Base-by-base conservation (phyloP, 225 moss, liverwort and hornwort genomes). In the Asterella californica region DNA sequence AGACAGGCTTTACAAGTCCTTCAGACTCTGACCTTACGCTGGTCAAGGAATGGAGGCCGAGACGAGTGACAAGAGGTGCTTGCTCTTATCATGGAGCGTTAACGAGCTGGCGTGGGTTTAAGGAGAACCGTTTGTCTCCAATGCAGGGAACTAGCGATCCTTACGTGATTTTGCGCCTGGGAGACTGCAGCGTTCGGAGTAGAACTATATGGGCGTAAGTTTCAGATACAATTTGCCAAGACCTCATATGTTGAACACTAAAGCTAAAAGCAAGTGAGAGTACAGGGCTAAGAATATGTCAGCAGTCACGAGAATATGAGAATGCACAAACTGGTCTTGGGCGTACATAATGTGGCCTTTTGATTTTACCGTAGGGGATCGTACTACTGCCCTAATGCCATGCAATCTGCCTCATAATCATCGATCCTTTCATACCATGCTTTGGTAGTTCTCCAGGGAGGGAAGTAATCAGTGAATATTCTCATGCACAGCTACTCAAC, bases 121-220 rank as follows among this genome's bases (percentile, higher is more conserved):
- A 74, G 18, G 32, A 9, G 11, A 53, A n/a, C 27, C 38, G 8
- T 54, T 54, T 78, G 77, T 66, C 18, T 61, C 83, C 76, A 78
- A 79, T 84, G 81, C 87, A 95, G 93, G 96, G 96, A 70, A 94
- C 91, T 60, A 96, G 96, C 78, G 96, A 94, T 86, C 93, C 93
- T 4, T 96, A 94, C 79, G 90, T 96, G 25, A 83, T 89, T 60
- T 46, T 94, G 11, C 86, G 90, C 30, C 85, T 91, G 68, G 92
- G 88, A 81, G 84, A 87, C 54, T 90, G 87, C 80, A 85, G 85
- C 82, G 91, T 86, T 67, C 84, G 48, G 81, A 94, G 96, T 81
- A 88, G 72, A 80, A 94, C 90, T 70, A 62, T 87, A 27, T 94
- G 92, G 91, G 91, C 88, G 92, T 95, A 88, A 85, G 92, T 87